Evolutionary conservation across 805 yeast genomes (phyloP).

Genomic region (Metschnikowia henanensis): DNA sequence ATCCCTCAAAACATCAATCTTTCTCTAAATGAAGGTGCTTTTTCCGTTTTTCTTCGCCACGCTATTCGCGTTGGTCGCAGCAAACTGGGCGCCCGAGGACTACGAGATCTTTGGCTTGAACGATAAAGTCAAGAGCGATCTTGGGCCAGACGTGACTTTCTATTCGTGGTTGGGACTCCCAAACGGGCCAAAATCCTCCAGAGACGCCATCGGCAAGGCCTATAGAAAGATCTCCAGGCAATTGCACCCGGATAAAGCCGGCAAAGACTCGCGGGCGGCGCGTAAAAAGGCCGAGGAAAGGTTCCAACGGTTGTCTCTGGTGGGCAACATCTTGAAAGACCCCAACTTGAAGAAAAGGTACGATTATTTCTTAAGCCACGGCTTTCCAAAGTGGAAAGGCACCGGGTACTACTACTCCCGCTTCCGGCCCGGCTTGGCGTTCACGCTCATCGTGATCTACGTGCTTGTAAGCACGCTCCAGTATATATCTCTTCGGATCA

Average conservation of each 20-base stretch:
- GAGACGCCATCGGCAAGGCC: slow-evolving; percentile 59
- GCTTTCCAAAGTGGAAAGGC: slow-evolving; percentile 84
- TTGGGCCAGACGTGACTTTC: slow-evolving; percentile 62
- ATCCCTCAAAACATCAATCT: too few relatives aligned
- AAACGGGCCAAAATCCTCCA: slow-evolving; percentile 45
- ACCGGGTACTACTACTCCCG: slow-evolving; percentile 63
- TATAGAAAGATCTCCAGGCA: slow-evolving; percentile 69
- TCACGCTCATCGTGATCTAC: slow-evolving; percentile 52
- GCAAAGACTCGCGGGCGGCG: slow-evolving; percentile 25
- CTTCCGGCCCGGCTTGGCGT: slow-evolving; percentile 64
- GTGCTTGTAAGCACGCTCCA: slow-evolving; percentile 57
- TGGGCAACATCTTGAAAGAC: slow-evolving; percentile 69
- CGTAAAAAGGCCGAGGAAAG: slow-evolving; percentile 59
- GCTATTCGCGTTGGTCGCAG: slow-evolving; percentile 28
- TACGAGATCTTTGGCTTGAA: slow-evolving; percentile 77
- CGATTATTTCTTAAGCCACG: slow-evolving; percentile 78
- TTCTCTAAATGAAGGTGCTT: slow-evolving; percentile 12
- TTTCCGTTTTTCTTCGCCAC: slow-evolving; percentile 16
- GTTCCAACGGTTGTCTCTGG: slow-evolving; percentile 75
- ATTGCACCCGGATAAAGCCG: slow-evolving; percentile 83
- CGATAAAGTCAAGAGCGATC: slow-evolving; percentile 59
- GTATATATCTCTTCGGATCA: slow-evolving; percentile 52
- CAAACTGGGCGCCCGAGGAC: slow-evolving; percentile 63
- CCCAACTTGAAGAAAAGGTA: slow-evolving; percentile 60
- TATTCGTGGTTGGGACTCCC: slow-evolving; percentile 64